Evolutionary conservation across 2,329 filamentous ascomycete species (phyloP).

Genomic region (Pseudopithomyces maydicus): DNA sequence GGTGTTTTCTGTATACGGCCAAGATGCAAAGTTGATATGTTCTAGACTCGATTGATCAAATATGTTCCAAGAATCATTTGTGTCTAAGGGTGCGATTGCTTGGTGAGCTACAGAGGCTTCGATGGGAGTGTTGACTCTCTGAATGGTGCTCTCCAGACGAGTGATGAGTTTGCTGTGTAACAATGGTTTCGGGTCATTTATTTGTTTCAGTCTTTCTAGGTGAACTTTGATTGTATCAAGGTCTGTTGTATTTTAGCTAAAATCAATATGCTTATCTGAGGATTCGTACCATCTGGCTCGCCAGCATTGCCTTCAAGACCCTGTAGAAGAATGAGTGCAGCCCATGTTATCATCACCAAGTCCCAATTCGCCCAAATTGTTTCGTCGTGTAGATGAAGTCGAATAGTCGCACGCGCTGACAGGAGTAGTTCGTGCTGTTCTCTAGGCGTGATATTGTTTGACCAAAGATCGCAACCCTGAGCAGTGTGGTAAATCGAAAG

Average conservation of each 20-base stretch:
- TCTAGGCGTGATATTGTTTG: neutral
- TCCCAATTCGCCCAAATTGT: conserved; percentile 8
- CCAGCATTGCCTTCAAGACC: conserved; percentile 5
- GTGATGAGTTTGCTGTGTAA: neutral
- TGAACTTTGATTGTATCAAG: conserved; percentile 3
- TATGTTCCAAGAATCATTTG: neutral
- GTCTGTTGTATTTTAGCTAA: neutral
- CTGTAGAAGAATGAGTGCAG: conserved; percentile 3
- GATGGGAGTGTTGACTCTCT: neutral
- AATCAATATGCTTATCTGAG: neutral
- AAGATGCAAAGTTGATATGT: conserved; percentile 6
- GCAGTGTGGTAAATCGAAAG: conserved; percentile 3
- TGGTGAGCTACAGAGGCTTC: neutral
- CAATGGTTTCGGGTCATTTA: conserved; percentile 5
- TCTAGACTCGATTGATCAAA: conserved; percentile 5
- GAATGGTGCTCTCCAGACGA: neutral
- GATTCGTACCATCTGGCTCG: neutral
- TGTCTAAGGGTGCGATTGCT: neutral
- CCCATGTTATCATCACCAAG: conserved; percentile 5
- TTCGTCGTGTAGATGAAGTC: conserved; percentile 3
- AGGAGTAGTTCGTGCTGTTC: conserved; percentile 5
- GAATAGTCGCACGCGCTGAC: conserved; percentile 2
- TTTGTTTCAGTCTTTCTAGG: conserved; percentile 1
- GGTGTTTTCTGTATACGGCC: neutral
- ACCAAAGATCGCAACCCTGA: conserved; percentile 3